phyloP scores from a whole-genome alignment of 2,329 filamentous ascomycete genomes.

The Botrytis elliptica region DNA sequence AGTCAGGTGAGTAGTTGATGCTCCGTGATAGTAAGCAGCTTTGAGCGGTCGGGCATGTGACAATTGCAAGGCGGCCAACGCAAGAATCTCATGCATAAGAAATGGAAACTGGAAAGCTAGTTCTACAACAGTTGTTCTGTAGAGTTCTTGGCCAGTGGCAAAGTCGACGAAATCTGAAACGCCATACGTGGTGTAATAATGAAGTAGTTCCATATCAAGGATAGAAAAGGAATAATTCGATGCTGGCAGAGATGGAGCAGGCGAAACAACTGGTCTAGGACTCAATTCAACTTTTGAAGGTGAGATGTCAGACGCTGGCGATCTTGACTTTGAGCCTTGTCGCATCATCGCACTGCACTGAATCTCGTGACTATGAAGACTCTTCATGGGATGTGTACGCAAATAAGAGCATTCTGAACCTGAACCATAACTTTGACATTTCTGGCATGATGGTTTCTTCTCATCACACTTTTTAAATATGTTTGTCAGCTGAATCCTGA shows the following conservation, averaged over 20 bases:
- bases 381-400: constrained; percentile 33
- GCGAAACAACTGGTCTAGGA: constrained; percentile 5
- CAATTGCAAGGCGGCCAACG: constrained; percentile 41
- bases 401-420: constrained; percentile 35
- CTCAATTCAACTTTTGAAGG: constrained; percentile 15
- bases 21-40: constrained; percentile 32
- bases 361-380: constrained; percentile 13
- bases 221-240: constrained; percentile 30
- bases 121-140: constrained; percentile 32
- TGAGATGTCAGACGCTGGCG: constrained; percentile 19
- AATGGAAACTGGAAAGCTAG: constrained; percentile 37
- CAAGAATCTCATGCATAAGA: constrained; percentile 42
- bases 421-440: constrained; percentile 32
- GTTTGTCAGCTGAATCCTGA: background rate
- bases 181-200: constrained; percentile 45
- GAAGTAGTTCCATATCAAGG: constrained; percentile 46
- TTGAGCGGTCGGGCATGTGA: constrained; percentile 35
- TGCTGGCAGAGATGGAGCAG: constrained; percentile 1
- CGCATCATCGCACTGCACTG: constrained; percentile 5
- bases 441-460: constrained; percentile 34
- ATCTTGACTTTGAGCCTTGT: constrained; percentile 13
- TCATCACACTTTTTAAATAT: constrained; percentile 34
- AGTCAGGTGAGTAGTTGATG: constrained; percentile 38
- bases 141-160: constrained; percentile 24
- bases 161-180: constrained; percentile 29